Evolutionary conservation across 371 early-diverging fungal genomes (phyloP), one percentile per base, ranked within the genome.

Genomic region (Rhizopus sp.): DNA sequence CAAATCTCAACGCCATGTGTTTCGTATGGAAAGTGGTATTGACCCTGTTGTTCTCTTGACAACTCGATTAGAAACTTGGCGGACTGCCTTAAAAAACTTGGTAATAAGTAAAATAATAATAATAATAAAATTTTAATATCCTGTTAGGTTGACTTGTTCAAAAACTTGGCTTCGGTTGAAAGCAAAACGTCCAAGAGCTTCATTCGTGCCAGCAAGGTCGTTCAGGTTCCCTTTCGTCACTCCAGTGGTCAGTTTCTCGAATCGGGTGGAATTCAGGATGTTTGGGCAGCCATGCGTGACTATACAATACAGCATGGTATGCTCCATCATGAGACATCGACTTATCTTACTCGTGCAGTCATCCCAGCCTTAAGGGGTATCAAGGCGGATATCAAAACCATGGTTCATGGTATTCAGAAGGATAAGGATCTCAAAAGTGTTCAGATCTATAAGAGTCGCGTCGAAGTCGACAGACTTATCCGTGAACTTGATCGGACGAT

Each of bases 231-330:
- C 7, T 71, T 75, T 16, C 52, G 42, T 0, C 60, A 71, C 8
- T 57, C 61, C 13, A 57, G 61, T 40, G 68, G 70, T 12, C 75
- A 75, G 37, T 77, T 77, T 29, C 53, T 77, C 34, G 71, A 70
- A 51, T 41, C 53, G 2, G 77, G 77, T 15, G 80, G 80, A 23
- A 65, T 77, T 15, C 80, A 77, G 54, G 72, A 73, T n/a, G 68
- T 80, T 3, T 80, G 75, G 75, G 57, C 56, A 2, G 51, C 77
- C 0, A 57, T 73, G 39, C 69, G 75, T 5, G 68, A 75, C 33
- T 76, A 72, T 44, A 38, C 77, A 1, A 42, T 71, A 38, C 68
- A 77, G n/a, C 66, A 69, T 23, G 66, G 73, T 42, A 68, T 70
- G n/a, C 40, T 67, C 1, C 75, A 73, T 40, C 71, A 77, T 48